These are phyloP conservation scores for Aureobasidium mangrovei DNA, from an alignment of 2,329 filamentous ascomycete genomes.

Conservation along the genomic window DNA sequence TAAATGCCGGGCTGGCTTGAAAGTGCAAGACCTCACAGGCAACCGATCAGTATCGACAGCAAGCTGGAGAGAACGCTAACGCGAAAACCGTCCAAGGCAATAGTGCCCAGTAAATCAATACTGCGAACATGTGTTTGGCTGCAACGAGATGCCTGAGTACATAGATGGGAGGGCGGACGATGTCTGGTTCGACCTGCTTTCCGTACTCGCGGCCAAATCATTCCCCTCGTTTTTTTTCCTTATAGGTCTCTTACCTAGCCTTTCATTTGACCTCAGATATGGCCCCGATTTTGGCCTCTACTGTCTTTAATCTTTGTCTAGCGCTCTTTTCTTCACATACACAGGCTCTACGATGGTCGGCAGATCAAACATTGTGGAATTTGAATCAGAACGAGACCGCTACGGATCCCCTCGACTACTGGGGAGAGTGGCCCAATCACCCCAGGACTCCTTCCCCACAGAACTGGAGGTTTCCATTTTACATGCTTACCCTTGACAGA, in stretches of 20 bases:
- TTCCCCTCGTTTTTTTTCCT: too few relatives aligned
- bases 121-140: background rate
- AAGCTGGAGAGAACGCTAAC: background rate
- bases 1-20: background rate
- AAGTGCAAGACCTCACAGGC: background rate
- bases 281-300: background rate
- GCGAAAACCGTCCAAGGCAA: background rate
- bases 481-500: slow-evolving; percentile 55
- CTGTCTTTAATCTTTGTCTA: background rate
- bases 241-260: background rate
- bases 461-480: slow-evolving; percentile 59
- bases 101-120: background rate
- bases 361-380: slow-evolving; percentile 30
- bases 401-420: slow-evolving; percentile 48
- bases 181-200: too few relatives aligned
- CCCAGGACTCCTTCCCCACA: slow-evolving; percentile 45
- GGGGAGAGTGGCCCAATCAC: slow-evolving; percentile 46
- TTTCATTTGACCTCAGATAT: background rate
- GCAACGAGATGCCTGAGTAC: background rate
- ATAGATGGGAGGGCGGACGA: background rate
- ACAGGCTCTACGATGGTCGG: background rate
- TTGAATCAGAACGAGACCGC: slow-evolving; percentile 52
- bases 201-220: too few relatives aligned
- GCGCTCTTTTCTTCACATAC: background rate
- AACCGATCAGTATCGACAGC: background rate